phyloP scores from a whole-genome alignment of 2,329 filamentous ascomycete species.

The Fusarium tjaetaba region DNA sequence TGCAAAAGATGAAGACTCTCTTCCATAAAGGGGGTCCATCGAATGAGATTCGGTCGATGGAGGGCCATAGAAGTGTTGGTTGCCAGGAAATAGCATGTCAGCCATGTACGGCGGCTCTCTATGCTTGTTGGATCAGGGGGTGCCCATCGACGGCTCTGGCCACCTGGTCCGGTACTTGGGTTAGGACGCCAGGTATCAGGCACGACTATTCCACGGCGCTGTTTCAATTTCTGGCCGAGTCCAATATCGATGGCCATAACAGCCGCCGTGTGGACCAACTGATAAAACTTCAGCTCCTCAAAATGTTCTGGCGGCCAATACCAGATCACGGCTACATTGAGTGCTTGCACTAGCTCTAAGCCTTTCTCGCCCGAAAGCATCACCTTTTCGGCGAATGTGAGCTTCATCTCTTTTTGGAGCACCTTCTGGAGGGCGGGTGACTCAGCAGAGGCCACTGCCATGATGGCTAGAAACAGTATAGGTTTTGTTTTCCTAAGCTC shows the following conservation, averaged over 20 bases:
- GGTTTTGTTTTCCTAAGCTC: slow-evolving; percentile 70
- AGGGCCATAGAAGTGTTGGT: slow-evolving; percentile 70
- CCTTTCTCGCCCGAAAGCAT: slow-evolving; percentile 82
- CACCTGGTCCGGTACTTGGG: slow-evolving; percentile 35
- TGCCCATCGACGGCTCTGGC: slow-evolving; percentile 44
- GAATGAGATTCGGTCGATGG: slow-evolving; percentile 68
- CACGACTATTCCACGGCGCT: slow-evolving; percentile 33
- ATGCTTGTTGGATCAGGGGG: slow-evolving; percentile 63
- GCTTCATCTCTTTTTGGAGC: slow-evolving; percentile 76
- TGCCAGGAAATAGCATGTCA: slow-evolving; percentile 68
- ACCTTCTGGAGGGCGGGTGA: slow-evolving; percentile 65
- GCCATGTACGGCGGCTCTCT: slow-evolving; percentile 67
- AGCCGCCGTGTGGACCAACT: slow-evolving; percentile 82
- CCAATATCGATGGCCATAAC: slow-evolving; percentile 88
- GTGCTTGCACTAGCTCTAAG: slow-evolving; percentile 82
- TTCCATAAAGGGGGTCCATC: slow-evolving; percentile 69
- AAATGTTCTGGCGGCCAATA: slow-evolving; percentile 85
- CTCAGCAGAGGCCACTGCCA: slow-evolving; percentile 72
- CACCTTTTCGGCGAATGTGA: slow-evolving; percentile 77
- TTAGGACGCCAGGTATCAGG: slow-evolving; percentile 47
- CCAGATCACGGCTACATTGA: slow-evolving; percentile 82
- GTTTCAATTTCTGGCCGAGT: slow-evolving; percentile 61
- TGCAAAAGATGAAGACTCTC: slow-evolving; percentile 68
- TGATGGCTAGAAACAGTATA: slow-evolving; percentile 74
- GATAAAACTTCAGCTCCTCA: slow-evolving; percentile 90